Evolutionary conservation across 1,284 basidiomycete genomes (phyloP).

Genomic region (Golubevia pallescens): DNA sequence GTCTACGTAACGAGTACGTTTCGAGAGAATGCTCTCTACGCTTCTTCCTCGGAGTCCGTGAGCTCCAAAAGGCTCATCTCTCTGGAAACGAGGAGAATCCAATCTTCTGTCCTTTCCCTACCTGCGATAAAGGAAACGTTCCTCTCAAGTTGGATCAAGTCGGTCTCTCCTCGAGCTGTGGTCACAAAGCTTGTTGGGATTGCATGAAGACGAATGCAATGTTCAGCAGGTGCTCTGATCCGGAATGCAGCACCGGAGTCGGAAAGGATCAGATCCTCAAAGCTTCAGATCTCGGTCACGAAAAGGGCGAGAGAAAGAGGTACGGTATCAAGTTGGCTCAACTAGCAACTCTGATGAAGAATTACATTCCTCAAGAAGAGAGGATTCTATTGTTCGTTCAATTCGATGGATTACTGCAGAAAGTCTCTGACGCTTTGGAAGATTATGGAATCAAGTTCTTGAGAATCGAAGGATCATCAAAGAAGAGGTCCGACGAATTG

Average conservation of each 20-base stretch:
- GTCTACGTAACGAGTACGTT: constrained; percentile 38
- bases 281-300: constrained; percentile 30
- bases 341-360: constrained; percentile 81
- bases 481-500: constrained; percentile 23
- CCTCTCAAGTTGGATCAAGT: constrained; percentile 21
- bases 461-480: no score
- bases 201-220: constrained; percentile 37
- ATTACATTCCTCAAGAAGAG: constrained; percentile 75
- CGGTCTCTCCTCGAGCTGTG: constrained; percentile 33
- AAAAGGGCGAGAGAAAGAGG: no score
- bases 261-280: constrained; percentile 35
- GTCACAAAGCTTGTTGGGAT: constrained; percentile 31
- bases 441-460: constrained; percentile 77
- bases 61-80: constrained; percentile 21
- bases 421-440: constrained; percentile 81
- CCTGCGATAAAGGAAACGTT: constrained; percentile 19
- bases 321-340: constrained; percentile 86
- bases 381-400: constrained; percentile 90
- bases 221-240: constrained; percentile 35
- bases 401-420: constrained; percentile 88
- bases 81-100: constrained; percentile 15
- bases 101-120: constrained; percentile 25
- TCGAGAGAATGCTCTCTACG: constrained; percentile 35
- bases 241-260: constrained; percentile 28
- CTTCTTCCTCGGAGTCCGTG: constrained; percentile 40